Percentiles rank a stretch among this genome's conserved stretches.
phyloP scores from a whole-genome alignment of 2,329 filamentous ascomycete species.

The Venturiaceae sp. region DNA sequence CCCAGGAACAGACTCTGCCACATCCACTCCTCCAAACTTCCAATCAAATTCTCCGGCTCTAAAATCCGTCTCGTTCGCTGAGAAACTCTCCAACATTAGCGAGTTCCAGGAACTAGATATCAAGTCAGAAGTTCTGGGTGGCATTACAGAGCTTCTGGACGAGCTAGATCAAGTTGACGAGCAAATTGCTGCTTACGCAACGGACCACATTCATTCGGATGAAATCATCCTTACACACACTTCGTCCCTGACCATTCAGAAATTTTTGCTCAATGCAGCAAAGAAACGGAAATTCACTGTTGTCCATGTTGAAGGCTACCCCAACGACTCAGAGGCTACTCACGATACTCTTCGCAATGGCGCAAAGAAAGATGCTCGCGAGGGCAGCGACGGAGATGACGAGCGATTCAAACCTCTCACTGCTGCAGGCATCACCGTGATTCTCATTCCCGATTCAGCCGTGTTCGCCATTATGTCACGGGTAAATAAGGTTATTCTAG shows the following conservation, averaged over 20 bases:
- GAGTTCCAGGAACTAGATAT: neutral
- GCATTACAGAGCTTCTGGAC: slow-evolving; percentile 92
- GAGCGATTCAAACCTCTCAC: slow-evolving; percentile 55
- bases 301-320: slow-evolving; percentile 66
- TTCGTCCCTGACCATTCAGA: slow-evolving; percentile 77
- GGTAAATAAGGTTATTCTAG: slow-evolving; percentile 90
- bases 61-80: slow-evolving; percentile 4
- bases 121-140: slow-evolving; percentile 67
- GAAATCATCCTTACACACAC: slow-evolving; percentile 88
- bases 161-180: slow-evolving; percentile 89
- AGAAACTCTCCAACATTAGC: slow-evolving; percentile 1
- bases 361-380: slow-evolving; percentile 23
- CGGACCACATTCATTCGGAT: slow-evolving; percentile 87
- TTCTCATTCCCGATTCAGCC: slow-evolving; percentile 74
- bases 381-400: slow-evolving; percentile 38
- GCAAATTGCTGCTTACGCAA: slow-evolving; percentile 79
- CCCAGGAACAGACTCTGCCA: slow-evolving; percentile 13
- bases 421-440: slow-evolving; percentile 68
- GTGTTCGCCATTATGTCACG: slow-evolving; percentile 91
- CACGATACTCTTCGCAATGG: slow-evolving; percentile 53
- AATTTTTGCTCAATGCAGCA: slow-evolving; percentile 80
- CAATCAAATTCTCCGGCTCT: neutral
- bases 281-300: slow-evolving; percentile 87
- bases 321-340: slow-evolving; percentile 56
- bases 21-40: slow-evolving; percentile 3